Evolutionary conservation across 2,329 filamentous ascomycete species (phyloP), one percentile per base, ranked within the genome.

Genomic region (Lachnellula willkommii): DNA sequence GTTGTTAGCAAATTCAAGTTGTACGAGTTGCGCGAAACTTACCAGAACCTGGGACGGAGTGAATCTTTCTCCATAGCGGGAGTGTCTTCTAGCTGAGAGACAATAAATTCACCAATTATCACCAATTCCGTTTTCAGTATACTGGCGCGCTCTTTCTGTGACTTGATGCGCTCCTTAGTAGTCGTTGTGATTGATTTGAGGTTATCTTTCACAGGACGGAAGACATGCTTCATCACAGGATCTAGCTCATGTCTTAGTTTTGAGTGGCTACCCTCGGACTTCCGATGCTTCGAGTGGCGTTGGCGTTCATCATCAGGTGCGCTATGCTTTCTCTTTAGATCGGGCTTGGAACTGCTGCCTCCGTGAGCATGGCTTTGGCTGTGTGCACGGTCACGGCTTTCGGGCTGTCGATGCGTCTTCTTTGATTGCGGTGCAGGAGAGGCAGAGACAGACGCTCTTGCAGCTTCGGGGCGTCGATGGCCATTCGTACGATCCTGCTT

Each of bases 391-490:
- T 78, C 77, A 39, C 75, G 73, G 60, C 75, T 72, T 59, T 81
- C 69, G 35, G 62, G 53, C 42, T 63, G 55, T 20, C 67, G 65
- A 46, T 65, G 57, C 17, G 39, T 75, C 70, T 80, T 81, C 17
- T 72, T 69, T 51, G 72, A 68, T 32, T 76, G 75, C 2, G 88
- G 86, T 22, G 79, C 85, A 7, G 89, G 88, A 17, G 88, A 91
- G n/a, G 84, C 85, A 20, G 85, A 87, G 39, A 82, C 78, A 52
- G 85, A 84, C 6, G 77, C 77, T 26, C 76, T 75, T 22, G 11
- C 15, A 57, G 80, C 77, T 40, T 83, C 80, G 42, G 76, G 75
- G 47, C 81, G 81, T 37, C 86, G 83, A 62, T 84, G 77, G 9
- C 85, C 81, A 64, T 83, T 60, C 75, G 54, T 70, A 49, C 83